Percentiles rank a stretch among this genome's conserved stretches.
Conservation (phyloP, 768 basidiomycete genomes). For the Boletus rufocinnamomeus region DNA sequence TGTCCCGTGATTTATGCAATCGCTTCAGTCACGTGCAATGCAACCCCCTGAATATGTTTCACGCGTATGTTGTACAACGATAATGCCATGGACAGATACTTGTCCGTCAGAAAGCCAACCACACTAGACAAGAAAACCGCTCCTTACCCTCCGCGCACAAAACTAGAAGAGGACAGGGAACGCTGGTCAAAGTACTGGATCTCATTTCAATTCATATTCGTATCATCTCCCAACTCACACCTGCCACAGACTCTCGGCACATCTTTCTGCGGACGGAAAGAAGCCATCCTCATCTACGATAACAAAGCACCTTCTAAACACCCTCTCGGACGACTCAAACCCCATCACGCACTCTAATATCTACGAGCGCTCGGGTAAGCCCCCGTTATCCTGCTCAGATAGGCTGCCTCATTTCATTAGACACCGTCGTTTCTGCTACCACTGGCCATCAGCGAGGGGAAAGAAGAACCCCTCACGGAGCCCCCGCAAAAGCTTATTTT, state of each 20-base stretch:
- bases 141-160: slow-evolving; percentile 16
- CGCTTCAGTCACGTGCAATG: slow-evolving; percentile 12
- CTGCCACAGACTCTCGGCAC: slow-evolving; percentile 31
- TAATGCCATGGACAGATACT: slow-evolving; percentile 29
- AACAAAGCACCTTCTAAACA: slow-evolving; percentile 61
- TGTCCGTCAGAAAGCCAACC: slow-evolving; percentile 28
- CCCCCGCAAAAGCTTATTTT: slow-evolving; percentile 40
- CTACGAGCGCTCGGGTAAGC: slow-evolving; percentile 58
- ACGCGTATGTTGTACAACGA: too few relatives aligned
- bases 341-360: slow-evolving; percentile 79
- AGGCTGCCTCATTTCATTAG: slow-evolving; percentile 33
- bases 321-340: slow-evolving; percentile 63
- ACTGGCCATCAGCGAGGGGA: slow-evolving; percentile 72
- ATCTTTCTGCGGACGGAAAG: slow-evolving; percentile 32
- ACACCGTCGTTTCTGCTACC: slow-evolving; percentile 59
- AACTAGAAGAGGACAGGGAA: slow-evolving; percentile 21
- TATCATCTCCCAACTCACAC: background rate
- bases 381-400: background rate
- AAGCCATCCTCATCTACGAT: slow-evolving; percentile 46
- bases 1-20: background rate
- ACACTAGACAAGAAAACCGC: background rate
- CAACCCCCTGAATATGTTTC: slow-evolving; percentile 12
- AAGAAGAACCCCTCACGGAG: slow-evolving; percentile 31
- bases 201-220: background rate
- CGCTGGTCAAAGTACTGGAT: slow-evolving; percentile 18